Evolutionary conservation across 495 filamentous ascomycete genomes (phyloP), one percentile per base, ranked within the genome.

Genomic region (Aspergillus nidulans): DNA sequence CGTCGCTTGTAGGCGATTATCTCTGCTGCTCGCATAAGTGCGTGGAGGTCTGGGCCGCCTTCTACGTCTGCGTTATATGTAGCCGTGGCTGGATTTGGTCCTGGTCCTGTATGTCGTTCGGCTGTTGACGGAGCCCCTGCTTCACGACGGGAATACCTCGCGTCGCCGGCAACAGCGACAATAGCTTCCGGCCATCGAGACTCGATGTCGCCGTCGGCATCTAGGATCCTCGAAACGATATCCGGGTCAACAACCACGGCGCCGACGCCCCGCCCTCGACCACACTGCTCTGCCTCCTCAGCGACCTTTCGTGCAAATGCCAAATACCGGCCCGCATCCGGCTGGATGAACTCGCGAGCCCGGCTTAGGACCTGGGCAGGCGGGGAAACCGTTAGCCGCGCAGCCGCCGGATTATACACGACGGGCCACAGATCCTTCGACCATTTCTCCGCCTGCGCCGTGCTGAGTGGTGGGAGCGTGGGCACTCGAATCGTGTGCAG

Each of bases 1-100:
- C 71, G 68, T 32, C 86, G 64, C 63, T 86, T 89, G 56, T 83
- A 82, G 2, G 90, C 89, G 53, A 97, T 84, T 72, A 97, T 86
- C 54, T 85, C 91, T 55, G 94, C 87, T n/a, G 85, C 90, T 47
- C 95, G 80, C 79, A 97, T 85, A 12, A 89, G 80, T 6, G 90
- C 82, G 64, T 98, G 94, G 15, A 85, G 81, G 76, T 91, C 86
- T 1, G 85, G 81, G 52, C 94, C 91, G 39, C 88, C 90, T 28
- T 69, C 73, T 9, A 61, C 20, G 41, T 76, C 69, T 0, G 68
- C 41, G 13, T 71, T 52, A 41, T 72, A 77, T 8, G 40, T 58
- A 6, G 57, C 19, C 40, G 56, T 58, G 3, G 56, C 66, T 0
- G 71, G 69, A 47, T 73, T 72, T 1, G 71, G 71, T 0, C 61